Conservation (phyloP, 805 yeast genomes). For the Wickerhamomyces canadensis region DNA sequence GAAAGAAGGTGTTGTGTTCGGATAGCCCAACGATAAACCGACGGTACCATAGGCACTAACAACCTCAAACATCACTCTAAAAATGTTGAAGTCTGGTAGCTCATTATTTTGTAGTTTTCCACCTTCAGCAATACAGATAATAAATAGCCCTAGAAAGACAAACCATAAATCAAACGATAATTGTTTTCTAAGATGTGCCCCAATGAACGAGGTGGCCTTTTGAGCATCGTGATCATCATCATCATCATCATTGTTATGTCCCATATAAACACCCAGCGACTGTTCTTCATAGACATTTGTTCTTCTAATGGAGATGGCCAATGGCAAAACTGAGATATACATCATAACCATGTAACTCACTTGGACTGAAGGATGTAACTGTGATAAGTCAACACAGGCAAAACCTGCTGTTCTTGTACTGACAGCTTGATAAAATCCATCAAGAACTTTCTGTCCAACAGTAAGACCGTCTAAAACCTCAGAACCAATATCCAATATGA, state of each 20-base stretch:
- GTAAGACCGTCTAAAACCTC: constrained; percentile 47
- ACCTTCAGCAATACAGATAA: constrained; percentile 85
- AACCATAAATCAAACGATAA: constrained; percentile 95
- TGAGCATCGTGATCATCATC: constrained; percentile 26
- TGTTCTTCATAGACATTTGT: constrained; percentile 98
- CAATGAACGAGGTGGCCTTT: constrained; percentile 59
- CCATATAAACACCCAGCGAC: constrained; percentile 83
- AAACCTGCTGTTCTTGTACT: constrained; percentile 95
- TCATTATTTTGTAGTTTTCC: constrained; percentile 42
- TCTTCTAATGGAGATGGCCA: constrained; percentile 93
- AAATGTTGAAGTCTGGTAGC: constrained; percentile 53
- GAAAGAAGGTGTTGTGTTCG: constrained; percentile 61
- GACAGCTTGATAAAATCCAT: constrained; percentile 87
- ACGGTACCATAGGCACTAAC: constrained; percentile 97
- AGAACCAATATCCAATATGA: constrained; percentile 66
- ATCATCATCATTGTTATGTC: constrained; percentile 16
- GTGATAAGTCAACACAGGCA: constrained; percentile 60
- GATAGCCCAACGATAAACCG: constrained; percentile 85
- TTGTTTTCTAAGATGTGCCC: constrained; percentile 86
- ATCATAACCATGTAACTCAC: constrained; percentile 94
- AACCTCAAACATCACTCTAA: constrained; percentile 76
- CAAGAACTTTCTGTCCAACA: constrained; percentile 64
- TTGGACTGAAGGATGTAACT: constrained; percentile 84
- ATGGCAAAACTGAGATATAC: constrained; percentile 94
- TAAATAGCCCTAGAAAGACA: constrained; percentile 75